Conservation (phyloP, 176 grass and related monocot species). For the Aegilops longissima region DNA sequence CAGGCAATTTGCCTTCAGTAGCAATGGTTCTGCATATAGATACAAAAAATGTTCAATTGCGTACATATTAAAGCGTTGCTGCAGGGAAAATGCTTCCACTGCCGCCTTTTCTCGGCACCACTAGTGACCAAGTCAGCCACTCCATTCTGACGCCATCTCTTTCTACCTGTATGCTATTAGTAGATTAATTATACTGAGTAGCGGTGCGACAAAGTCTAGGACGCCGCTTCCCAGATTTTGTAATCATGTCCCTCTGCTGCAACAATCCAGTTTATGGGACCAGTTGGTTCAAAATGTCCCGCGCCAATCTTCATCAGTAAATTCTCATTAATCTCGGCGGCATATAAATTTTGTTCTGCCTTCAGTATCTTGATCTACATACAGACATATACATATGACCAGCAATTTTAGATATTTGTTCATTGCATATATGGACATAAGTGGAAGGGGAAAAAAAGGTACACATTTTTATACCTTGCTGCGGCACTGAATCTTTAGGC, state of each 20-base stretch:
- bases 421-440: background rate
- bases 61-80: conserved; percentile 5
- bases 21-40: conserved; percentile 19
- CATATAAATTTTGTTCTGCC: conserved; percentile 80
- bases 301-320: conserved; percentile 79
- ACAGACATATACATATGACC: background rate
- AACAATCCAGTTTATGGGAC: conserved; percentile 55
- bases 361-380: conserved; percentile 75
- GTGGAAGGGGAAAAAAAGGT: background rate
- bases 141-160: conserved; percentile 16
- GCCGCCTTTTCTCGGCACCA: background rate
- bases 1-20: conserved; percentile 38
- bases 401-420: background rate
- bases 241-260: conserved; percentile 75
- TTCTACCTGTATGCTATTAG: conserved; percentile 20
- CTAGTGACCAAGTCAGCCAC: background rate
- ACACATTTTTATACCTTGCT: conserved; percentile 60
- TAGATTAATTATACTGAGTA: background rate
- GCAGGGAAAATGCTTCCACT: background rate
- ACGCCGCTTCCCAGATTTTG: conserved; percentile 75
- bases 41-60: conserved; percentile 7
- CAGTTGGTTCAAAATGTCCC: conserved; percentile 74
- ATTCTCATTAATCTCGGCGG: conserved; percentile 76
- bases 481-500: conserved; percentile 76
- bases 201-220: conserved; percentile 7